phyloP scores from a whole-genome alignment of 2,329 filamentous ascomycete genomes.

The Ascochyta fabae region DNA sequence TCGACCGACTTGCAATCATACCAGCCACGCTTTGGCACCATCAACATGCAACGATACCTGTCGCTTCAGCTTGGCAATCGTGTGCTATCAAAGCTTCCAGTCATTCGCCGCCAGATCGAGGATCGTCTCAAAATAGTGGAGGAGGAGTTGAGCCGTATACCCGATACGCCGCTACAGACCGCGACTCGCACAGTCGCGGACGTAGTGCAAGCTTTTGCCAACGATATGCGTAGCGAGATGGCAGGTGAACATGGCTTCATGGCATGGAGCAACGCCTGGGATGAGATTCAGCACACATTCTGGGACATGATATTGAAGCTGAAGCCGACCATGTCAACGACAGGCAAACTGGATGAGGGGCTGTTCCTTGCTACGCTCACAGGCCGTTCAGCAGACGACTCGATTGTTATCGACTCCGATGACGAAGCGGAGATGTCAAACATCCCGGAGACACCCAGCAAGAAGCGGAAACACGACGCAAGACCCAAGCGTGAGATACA shows the following conservation, averaged over 20 bases:
- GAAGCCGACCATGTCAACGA: slow-evolving; percentile 34
- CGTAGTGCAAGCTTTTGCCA: slow-evolving; percentile 64
- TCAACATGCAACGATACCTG: slow-evolving; percentile 56
- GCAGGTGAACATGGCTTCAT: slow-evolving; percentile 55
- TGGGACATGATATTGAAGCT: slow-evolving; percentile 47
- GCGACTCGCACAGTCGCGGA: slow-evolving; percentile 70
- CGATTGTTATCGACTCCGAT: slow-evolving; percentile 30
- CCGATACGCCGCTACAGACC: slow-evolving; percentile 69
- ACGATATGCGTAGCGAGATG: slow-evolving; percentile 61
- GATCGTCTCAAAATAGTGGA: slow-evolving; percentile 60
- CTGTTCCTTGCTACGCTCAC: slow-evolving; percentile 15
- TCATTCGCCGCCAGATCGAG: slow-evolving; percentile 54
- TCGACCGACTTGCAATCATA: slow-evolving; percentile 48
- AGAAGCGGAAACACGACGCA: slow-evolving; percentile 37
- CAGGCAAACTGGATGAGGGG: slow-evolving; percentile 20
- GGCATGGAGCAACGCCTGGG: slow-evolving; percentile 54
- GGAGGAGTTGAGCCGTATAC: slow-evolving; percentile 63
- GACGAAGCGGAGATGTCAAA: not conserved
- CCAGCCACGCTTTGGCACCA: slow-evolving; percentile 59
- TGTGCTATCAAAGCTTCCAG: slow-evolving; percentile 49
- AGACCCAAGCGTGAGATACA: slow-evolving; percentile 13
- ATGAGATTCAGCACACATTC: slow-evolving; percentile 59
- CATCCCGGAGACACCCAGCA: slow-evolving; percentile 31
- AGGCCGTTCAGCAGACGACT: slow-evolving; percentile 20
- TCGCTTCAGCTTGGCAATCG: slow-evolving; percentile 57